These are phyloP conservation scores for Suhomyces bokatorum DNA, from an alignment of 1,139 yeast genomes.

Conservation along the genomic window DNA sequence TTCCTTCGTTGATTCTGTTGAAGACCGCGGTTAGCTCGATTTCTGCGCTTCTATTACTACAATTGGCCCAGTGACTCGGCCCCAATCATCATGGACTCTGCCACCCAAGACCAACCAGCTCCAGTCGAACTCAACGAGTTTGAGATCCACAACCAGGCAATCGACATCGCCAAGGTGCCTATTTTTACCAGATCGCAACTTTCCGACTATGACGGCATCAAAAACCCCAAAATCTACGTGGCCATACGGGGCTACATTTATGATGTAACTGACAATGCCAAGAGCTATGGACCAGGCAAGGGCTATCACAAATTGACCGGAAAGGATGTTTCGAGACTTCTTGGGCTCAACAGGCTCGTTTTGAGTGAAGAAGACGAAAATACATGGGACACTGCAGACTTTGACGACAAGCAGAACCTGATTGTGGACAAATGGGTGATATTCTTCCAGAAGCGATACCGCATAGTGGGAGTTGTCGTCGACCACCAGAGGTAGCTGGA, in stretches of 20 bases:
- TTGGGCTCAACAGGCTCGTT: conserved; percentile 49
- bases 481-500: conserved; percentile 3
- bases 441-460: conserved; percentile 54
- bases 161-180: conserved; percentile 34
- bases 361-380: conserved; percentile 37
- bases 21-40: too few relatives aligned
- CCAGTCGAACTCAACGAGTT: conserved; percentile 8
- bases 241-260: conserved; percentile 75
- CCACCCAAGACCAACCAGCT: background rate
- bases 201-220: conserved; percentile 35
- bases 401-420: conserved; percentile 50
- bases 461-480: conserved; percentile 29
- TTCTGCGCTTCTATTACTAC: background rate
- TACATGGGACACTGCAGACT: conserved; percentile 51
- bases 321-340: conserved; percentile 71
- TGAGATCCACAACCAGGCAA: conserved; percentile 15
- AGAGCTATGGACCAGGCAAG: conserved; percentile 74
- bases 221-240: conserved; percentile 52
- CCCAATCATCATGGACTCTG: background rate
- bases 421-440: conserved; percentile 59
- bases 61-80: background rate
- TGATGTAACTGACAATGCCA: conserved; percentile 67
- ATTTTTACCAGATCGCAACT: conserved; percentile 38
- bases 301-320: conserved; percentile 75
- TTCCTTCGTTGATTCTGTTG: too few relatives aligned